These are phyloP conservation scores for Cryptococcus maquisensis DNA, from an alignment of 1,284 basidiomycete species.

Conservation along the genomic window DNA sequence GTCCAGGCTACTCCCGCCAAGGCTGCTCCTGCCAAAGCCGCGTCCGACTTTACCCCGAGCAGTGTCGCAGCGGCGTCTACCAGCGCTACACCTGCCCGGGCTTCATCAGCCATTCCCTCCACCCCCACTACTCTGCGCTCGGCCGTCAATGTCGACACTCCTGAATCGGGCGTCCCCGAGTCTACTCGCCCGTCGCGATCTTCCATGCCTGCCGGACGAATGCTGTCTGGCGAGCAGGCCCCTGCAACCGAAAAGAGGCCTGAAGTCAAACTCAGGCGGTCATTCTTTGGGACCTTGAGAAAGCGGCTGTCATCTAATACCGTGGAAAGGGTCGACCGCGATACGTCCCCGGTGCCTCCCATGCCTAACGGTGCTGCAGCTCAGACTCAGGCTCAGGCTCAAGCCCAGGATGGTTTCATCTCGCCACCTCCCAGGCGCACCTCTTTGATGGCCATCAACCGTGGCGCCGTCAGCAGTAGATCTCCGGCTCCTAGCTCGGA, in stretches of 20 bases:
- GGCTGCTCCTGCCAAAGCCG: not conserved
- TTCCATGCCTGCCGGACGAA: not conserved
- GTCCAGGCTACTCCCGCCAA: not conserved
- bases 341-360: not conserved
- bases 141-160: not conserved
- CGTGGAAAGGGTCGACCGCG: not conserved
- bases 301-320: conserved; percentile 16
- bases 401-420: not conserved
- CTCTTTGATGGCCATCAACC: not conserved
- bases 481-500: not conserved
- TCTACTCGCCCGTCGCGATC: not conserved
- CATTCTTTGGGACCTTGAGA: conserved; percentile 24
- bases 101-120: not conserved
- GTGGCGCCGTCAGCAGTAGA: not conserved
- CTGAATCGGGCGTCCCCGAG: conserved; percentile 2
- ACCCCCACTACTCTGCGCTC: conserved; percentile 1
- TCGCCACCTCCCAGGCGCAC: not conserved
- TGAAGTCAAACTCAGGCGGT: conserved; percentile 11
- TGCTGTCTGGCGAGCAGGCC: not conserved
- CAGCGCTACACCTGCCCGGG: not conserved
- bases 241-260: not conserved
- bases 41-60: not conserved
- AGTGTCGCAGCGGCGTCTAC: not conserved
- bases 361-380: not conserved
- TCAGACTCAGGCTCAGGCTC: not conserved